Evolutionary conservation across 2,329 filamentous ascomycete species (phyloP).

Genomic region (Penicillium sp.): DNA sequence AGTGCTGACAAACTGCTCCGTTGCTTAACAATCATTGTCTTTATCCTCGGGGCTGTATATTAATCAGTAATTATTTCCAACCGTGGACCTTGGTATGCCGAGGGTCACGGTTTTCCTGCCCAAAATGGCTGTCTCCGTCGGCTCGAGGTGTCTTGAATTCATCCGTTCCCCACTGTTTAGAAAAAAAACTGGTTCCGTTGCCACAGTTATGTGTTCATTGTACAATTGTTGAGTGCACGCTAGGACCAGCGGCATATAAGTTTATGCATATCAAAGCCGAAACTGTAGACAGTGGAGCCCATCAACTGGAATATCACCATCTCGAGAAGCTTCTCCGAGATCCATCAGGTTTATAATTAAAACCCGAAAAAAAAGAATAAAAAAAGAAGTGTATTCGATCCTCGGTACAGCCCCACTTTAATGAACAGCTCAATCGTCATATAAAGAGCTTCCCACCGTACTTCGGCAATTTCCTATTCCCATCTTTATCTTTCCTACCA

Average conservation of each 20-base stretch:
- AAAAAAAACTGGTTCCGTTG: constrained; percentile 3
- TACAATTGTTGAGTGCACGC: neutral
- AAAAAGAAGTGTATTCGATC: neutral
- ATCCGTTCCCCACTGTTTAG: constrained; percentile 20
- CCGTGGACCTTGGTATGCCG: neutral
- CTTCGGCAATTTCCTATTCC: neutral
- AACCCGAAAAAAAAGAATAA: neutral
- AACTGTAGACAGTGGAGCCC: constrained; percentile 16
- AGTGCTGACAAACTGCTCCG: too few relatives aligned
- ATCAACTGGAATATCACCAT: constrained; percentile 14
- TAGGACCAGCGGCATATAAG: neutral
- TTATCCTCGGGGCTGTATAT: neutral
- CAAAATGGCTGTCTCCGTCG: constrained; percentile 25
- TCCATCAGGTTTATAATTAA: constrained; percentile 24
- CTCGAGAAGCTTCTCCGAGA: constrained; percentile 30
- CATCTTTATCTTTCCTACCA: neutral
- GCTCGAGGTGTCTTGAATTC: constrained; percentile 16
- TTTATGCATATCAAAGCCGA: neutral
- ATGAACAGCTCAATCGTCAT: constrained; percentile 2
- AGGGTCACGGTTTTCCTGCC: constrained; percentile 27
- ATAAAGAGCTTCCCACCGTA: constrained; percentile 6
- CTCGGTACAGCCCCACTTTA: constrained; percentile 26
- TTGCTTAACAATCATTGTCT: constrained; percentile 24
- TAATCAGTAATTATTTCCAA: neutral
- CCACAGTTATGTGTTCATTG: constrained; percentile 1